phyloP scores from a whole-genome alignment of 345 rosid species.

The Clarkia xantiana region DNA sequence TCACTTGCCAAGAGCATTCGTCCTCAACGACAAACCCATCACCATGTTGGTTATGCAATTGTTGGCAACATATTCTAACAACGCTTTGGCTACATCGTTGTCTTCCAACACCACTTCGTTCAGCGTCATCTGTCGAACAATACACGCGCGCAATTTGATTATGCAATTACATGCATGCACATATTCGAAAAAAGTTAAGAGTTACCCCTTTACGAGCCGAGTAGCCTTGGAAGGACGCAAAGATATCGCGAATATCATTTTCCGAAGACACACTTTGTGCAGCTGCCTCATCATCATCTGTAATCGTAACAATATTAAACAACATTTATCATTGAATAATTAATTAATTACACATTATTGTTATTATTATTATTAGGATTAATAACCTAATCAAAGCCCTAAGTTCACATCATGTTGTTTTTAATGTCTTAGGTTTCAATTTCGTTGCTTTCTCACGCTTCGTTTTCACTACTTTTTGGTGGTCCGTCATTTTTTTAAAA shows the following conservation, averaged over 20 bases:
- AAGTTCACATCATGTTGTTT: too few species aligned
- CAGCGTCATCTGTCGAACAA: constrained; percentile 27
- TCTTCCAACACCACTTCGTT: constrained; percentile 56
- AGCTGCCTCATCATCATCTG: too few species aligned
- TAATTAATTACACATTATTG: too few species aligned
- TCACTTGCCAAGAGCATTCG: constrained; percentile 45
- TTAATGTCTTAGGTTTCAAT: too few species aligned
- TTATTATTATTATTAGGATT: too few species aligned
- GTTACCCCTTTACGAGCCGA: constrained; percentile 79
- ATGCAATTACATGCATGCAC: not conserved
- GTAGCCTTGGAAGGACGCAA: constrained; percentile 55
- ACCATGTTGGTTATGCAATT: constrained; percentile 44
- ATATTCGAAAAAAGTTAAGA: not conserved
- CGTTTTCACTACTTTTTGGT: too few species aligned
- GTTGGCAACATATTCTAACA: constrained; percentile 40
- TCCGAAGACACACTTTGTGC: too few species aligned
- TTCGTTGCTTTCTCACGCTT: too few species aligned
- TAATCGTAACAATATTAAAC: too few species aligned
- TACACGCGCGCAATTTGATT: not conserved
- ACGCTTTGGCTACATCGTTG: constrained; percentile 38
- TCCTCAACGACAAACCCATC: constrained; percentile 51
- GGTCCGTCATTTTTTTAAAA: too few species aligned
- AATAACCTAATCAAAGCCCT: too few species aligned
- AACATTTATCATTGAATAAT: too few species aligned
- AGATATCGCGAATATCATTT: constrained; percentile 26